phyloP scores from a whole-genome alignment of 306 rosid species.

The Datisca glomerata region DNA sequence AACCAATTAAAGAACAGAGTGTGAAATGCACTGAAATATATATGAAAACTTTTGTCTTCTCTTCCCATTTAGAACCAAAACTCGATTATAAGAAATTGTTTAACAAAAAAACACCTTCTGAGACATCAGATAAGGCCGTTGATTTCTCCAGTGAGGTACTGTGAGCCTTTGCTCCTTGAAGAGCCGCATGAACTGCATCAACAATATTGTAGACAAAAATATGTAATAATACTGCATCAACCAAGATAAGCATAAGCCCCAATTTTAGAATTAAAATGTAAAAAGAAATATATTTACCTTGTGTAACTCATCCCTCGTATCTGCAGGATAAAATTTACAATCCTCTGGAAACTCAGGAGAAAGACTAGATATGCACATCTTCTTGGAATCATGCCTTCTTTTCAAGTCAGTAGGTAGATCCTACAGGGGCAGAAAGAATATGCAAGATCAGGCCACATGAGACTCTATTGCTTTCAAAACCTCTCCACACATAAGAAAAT shows the following conservation, averaged over 20 bases:
- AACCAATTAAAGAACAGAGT: too few species aligned
- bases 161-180: constrained; percentile 85
- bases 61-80: too few species aligned
- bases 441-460: background rate
- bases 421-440: constrained; percentile 24
- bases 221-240: too few species aligned
- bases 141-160: constrained; percentile 85
- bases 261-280: too few species aligned
- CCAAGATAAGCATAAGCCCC: too few species aligned
- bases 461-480: background rate
- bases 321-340: constrained; percentile 79
- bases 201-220: constrained; percentile 5
- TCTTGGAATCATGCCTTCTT: constrained; percentile 59
- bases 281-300: constrained; percentile 73
- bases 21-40: too few species aligned
- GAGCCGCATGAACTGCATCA: constrained; percentile 77
- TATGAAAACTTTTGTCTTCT: too few species aligned
- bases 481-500: constrained; percentile 3
- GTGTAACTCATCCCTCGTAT: constrained; percentile 80
- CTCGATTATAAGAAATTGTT: background rate
- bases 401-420: constrained; percentile 66
- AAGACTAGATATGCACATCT: constrained; percentile 55
- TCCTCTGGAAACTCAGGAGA: constrained; percentile 81
- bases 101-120: constrained; percentile 47
- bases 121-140: constrained; percentile 61